Evolutionary conservation across 1,139 yeast species (phyloP), one percentile per base, ranked within the genome.

Genomic region (Yamadazyma songkhlaensis): DNA sequence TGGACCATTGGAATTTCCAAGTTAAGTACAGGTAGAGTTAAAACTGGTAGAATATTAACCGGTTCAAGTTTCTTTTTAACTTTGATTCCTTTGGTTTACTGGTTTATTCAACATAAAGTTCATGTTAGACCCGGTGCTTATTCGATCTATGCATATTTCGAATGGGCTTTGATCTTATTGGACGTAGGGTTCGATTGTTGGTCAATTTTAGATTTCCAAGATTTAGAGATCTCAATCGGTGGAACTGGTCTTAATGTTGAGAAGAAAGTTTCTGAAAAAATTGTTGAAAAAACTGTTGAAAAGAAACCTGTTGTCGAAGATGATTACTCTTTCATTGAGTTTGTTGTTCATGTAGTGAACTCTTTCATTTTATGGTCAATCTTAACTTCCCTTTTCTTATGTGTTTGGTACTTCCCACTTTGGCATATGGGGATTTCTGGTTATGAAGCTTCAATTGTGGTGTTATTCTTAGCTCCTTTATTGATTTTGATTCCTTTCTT

Each of bases 391-490:
- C 67, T 92, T 44, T 84, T 89, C 37, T 73, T 94, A 41, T 79
- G 94, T 54, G 82, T 92, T 35, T 92, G 98, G 98, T 88, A 86
- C 64, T 92, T 92, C 71, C 98, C 98, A 12, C 71, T 92, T 44
- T 92, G 98, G 98, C 79, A 84, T 56, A 89, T 92, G 97, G 97
- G 97, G 7, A 83, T 92, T 40, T 84, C 96, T 2, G 98, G 98
- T 3, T 89, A 85, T 57, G 98, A 92, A 60, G 84, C 85, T 0
- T 75, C 81, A 2, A 69, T 88, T 34, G 44, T 60, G 9, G 56
- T 81, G 3, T 64, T 81, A 20, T 68, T 84, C 31, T 44, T 79
- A 24, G 74, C 83, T 1, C 84, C 90, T 4, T 43, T 83, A 11
- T 32, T 88, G 2, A 64, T 88, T 29, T 56, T 62, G 3, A 49